A percentile compares a stretch with the other conserved stretches of the same genome.
Evolutionary conservation across 208 protist species (phyloP).

Genomic region (Trypanosoma boissoni): DNA sequence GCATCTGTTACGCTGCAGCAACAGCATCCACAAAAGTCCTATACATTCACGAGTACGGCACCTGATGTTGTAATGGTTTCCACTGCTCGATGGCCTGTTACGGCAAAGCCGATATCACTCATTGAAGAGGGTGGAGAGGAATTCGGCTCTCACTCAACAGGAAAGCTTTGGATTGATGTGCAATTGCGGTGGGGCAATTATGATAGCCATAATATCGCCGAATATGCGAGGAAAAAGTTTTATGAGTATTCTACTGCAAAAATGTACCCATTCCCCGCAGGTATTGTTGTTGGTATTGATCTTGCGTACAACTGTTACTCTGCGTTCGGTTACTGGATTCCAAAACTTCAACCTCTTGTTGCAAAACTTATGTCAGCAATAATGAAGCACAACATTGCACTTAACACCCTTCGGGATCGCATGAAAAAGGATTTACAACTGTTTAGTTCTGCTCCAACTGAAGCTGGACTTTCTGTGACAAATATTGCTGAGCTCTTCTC

Average conservation of each 20-base stretch:
- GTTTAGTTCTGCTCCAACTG: constrained; percentile 99
- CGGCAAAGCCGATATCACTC: constrained; percentile 83
- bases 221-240: constrained; percentile 99
- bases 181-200: constrained; percentile 99
- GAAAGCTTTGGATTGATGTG: constrained; percentile 99
- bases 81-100: constrained; percentile 96
- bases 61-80: constrained; percentile 96
- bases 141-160: constrained; percentile 73
- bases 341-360: constrained; percentile 97
- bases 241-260: constrained; percentile 99
- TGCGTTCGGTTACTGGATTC: constrained; percentile 99
- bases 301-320: constrained; percentile 99
- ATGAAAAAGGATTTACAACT: constrained; percentile 99
- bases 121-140: constrained; percentile 79
- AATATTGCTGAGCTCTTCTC: constrained; percentile 99
- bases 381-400: constrained; percentile 99
- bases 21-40: constrained; percentile 93
- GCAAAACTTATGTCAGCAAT: constrained; percentile 98
- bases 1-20: constrained; percentile 98
- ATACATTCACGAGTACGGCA: constrained; percentile 91
- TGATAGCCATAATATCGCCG: constrained; percentile 99
- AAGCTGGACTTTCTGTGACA: constrained; percentile 98
- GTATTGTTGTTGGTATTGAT: constrained; percentile 99
- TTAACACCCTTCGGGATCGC: constrained; percentile 99
- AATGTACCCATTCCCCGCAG: constrained; percentile 99